Evolutionary conservation across 805 yeast species (phyloP).

Genomic region (Zygotorulaspora florentina): DNA sequence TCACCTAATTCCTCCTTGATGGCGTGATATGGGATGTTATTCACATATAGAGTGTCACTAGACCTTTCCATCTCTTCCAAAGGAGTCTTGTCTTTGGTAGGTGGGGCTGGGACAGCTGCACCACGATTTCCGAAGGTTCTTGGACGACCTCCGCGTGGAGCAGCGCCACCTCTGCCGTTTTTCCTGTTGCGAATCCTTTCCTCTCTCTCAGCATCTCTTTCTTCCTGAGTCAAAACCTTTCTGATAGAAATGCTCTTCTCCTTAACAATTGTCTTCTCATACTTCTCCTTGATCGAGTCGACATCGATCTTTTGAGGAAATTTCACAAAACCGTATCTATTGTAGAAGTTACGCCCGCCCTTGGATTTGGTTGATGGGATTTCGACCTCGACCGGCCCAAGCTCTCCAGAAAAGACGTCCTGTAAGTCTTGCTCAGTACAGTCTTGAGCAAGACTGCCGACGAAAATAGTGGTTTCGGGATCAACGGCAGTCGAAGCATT

Average conservation of each 20-base stretch:
- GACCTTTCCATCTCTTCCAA: conserved; percentile 40
- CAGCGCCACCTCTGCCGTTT: conserved; percentile 14
- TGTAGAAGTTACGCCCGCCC: conserved; percentile 24
- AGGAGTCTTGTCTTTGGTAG: conserved; percentile 33
- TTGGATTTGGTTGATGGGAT: conserved; percentile 27
- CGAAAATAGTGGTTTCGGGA: conserved; percentile 34
- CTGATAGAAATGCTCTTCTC: conserved; percentile 34
- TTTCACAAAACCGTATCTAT: conserved; percentile 34
- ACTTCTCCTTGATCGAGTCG: conserved; percentile 29
- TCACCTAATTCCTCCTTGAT: conserved; percentile 52
- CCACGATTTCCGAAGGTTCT: conserved; percentile 15
- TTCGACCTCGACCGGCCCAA: conserved; percentile 29
- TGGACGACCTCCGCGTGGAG: conserved; percentile 8
- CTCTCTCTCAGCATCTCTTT: conserved; percentile 19
- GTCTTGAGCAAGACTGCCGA: conserved; percentile 33
- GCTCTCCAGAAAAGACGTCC: conserved; percentile 26
- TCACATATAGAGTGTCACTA: conserved; percentile 54
- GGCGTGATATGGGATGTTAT: conserved; percentile 59
- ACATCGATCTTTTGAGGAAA: conserved; percentile 32
- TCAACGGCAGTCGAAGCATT: conserved; percentile 16
- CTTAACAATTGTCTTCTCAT: conserved; percentile 28
- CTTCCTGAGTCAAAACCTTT: conserved; percentile 27
- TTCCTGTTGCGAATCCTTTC: conserved; percentile 11
- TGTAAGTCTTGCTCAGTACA: conserved; percentile 29
- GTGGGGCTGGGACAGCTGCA: conserved; percentile 24